Evolutionary conservation across 2,329 filamentous ascomycete species (phyloP).

Genomic region (Fusarium redolens): DNA sequence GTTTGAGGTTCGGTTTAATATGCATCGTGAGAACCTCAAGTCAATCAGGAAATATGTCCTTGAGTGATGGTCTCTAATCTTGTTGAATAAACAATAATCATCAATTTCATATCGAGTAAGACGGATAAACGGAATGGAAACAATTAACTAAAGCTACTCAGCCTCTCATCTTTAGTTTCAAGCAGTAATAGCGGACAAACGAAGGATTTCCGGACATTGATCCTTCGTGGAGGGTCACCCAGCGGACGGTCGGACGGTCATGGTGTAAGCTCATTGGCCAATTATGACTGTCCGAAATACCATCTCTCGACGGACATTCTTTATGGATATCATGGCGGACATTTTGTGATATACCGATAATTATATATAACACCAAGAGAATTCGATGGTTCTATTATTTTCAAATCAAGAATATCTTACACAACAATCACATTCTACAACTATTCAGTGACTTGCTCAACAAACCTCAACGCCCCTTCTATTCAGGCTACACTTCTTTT

Average conservation of each 20-base stretch:
- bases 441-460: neutral
- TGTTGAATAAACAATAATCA: neutral
- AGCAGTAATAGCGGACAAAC: neutral
- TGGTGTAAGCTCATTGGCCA: constrained; percentile 34
- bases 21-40: neutral
- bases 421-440: neutral
- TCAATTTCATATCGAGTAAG: neutral
- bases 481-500: neutral
- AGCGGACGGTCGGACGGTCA: constrained; percentile 11
- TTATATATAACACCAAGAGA: neutral
- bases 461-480: neutral
- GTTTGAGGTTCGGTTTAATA: neutral
- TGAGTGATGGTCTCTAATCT: neutral
- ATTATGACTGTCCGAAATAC: neutral
- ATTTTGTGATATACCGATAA: neutral
- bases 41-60: neutral
- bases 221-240: constrained; percentile 1
- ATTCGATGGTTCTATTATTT: neutral
- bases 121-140: neutral
- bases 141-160: neutral
- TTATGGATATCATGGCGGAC: neutral
- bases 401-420: neutral
- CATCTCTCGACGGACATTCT: neutral
- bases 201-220: neutral
- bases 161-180: neutral